Evolutionary conservation across 163 green algal species (phyloP).

Genomic region (Prototheca stagnorum): DNA sequence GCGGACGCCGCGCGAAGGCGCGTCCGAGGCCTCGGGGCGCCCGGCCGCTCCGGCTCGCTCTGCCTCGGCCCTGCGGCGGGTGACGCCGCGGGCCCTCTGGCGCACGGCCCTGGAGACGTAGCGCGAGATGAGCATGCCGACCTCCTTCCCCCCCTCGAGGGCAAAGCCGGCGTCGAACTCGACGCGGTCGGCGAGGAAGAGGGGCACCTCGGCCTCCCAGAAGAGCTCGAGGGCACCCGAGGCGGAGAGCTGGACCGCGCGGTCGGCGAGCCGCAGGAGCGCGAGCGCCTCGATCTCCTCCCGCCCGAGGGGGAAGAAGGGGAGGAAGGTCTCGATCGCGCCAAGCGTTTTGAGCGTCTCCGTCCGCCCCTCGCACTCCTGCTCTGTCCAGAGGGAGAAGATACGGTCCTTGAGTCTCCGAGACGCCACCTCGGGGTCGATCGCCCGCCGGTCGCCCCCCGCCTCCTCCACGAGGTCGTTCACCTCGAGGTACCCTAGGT

Average conservation of each 20-base stretch:
- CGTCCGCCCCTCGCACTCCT: slow-evolving; percentile 41
- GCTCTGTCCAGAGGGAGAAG: slow-evolving; percentile 35
- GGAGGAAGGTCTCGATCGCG: slow-evolving; percentile 63
- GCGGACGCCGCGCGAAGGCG: too few species aligned
- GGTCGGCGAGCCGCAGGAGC: slow-evolving; percentile 13
- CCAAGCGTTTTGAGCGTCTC: slow-evolving; percentile 50
- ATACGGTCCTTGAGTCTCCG: slow-evolving; percentile 46
- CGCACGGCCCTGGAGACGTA: slow-evolving; percentile 34
- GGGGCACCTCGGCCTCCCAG: slow-evolving; percentile 26
- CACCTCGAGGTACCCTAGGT: slow-evolving; percentile 64
- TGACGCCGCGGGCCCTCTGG: too few species aligned
- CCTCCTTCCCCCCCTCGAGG: slow-evolving; percentile 45
- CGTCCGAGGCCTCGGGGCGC: too few species aligned
- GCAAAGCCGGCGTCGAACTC: slow-evolving; percentile 41
- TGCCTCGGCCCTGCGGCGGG: too few species aligned
- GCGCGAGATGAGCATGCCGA: slow-evolving; percentile 30
- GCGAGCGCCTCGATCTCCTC: slow-evolving; percentile 33
- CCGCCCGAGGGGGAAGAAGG: slow-evolving; percentile 61
- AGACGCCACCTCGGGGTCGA: slow-evolving; percentile 33
- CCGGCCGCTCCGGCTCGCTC: too few species aligned
- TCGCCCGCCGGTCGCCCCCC: slow-evolving; percentile 10
- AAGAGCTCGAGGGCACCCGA: slow-evolving; percentile 2
- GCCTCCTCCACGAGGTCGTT: slow-evolving; percentile 32
- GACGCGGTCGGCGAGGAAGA: slow-evolving; percentile 26
- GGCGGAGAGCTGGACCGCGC: neutral